Evolutionary conservation across 1,284 basidiomycete species (phyloP).

Genomic region (Nidula niveotomentosa): DNA sequence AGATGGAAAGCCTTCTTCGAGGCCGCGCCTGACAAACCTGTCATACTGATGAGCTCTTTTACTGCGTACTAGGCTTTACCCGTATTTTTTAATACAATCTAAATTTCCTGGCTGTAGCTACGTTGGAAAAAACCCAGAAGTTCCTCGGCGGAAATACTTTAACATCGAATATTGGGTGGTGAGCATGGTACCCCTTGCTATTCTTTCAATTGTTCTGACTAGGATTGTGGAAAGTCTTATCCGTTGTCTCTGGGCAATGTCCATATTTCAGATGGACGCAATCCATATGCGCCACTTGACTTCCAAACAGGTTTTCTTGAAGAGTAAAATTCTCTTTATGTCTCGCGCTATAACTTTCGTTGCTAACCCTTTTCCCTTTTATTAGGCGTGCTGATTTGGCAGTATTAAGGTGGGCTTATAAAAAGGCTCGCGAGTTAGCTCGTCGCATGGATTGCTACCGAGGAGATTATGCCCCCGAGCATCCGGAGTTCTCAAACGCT

Average conservation of each 20-base stretch:
- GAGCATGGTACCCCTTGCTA: not conserved
- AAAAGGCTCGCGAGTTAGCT: conserved; percentile 53
- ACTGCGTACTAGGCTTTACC: conserved; percentile 24
- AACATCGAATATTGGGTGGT: conserved; percentile 22
- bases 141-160: conserved; percentile 28
- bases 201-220: not conserved
- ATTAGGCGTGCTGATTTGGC: conserved; percentile 52
- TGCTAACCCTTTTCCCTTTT: not conserved
- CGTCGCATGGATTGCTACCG: conserved; percentile 57
- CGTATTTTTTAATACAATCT: conserved; percentile 12
- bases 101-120: not conserved
- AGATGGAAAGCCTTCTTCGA: conserved; percentile 43
- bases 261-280: conserved; percentile 36
- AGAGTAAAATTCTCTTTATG: conserved; percentile 13
- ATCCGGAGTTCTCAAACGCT: conserved; percentile 49
- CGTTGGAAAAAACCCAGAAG: conserved; percentile 20
- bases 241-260: conserved; percentile 39
- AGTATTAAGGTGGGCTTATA: conserved; percentile 55
- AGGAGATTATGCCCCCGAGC: conserved; percentile 43
- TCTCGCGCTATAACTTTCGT: not conserved
- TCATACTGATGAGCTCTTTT: conserved; percentile 32
- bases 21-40: conserved; percentile 46
- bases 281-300: conserved; percentile 31
- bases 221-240: conserved; percentile 24
- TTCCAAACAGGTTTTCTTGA: conserved; percentile 35